Conservation (phyloP, 495 filamentous ascomycete species). For the Thozetella sp. region DNA sequence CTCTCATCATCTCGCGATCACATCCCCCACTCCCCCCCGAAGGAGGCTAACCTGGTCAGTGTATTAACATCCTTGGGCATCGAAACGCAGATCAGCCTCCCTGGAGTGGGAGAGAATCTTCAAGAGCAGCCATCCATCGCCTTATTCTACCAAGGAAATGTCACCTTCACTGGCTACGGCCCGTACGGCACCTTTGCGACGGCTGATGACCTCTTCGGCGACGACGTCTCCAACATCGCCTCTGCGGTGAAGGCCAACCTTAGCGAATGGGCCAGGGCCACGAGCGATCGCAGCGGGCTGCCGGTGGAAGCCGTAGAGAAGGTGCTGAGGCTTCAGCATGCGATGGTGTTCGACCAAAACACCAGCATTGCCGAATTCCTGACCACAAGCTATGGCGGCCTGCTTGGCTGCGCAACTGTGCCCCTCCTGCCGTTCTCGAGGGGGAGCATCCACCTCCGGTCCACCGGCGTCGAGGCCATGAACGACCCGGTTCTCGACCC, state of each 20-base stretch:
- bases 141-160: neutral
- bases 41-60: constrained; percentile 22
- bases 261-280: constrained; percentile 27
- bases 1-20: neutral
- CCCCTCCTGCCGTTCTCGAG: constrained; percentile 33
- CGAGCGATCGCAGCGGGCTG: constrained; percentile 10
- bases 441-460: constrained; percentile 42
- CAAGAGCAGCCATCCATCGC: constrained; percentile 6
- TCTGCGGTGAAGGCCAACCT: constrained; percentile 16
- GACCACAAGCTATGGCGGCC: neutral
- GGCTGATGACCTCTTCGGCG: constrained; percentile 21
- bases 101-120: constrained; percentile 7
- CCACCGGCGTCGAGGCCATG: constrained; percentile 33
- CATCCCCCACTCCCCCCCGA: constrained; percentile 23
- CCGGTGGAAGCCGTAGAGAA: constrained; percentile 26
- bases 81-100: neutral
- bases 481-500: constrained; percentile 31
- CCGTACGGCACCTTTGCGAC: constrained; percentile 25
- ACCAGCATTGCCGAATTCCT: constrained; percentile 4
- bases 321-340: constrained; percentile 40
- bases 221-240: constrained; percentile 15
- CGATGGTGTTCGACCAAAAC: constrained; percentile 11
- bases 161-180: constrained; percentile 14
- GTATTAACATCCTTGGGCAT: constrained; percentile 2
- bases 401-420: constrained; percentile 1